Percentiles rank a stretch among this genome's conserved stretches.
phyloP scores from a whole-genome alignment of 1,284 basidiomycete species.

The Fomitopsis schrenkii region DNA sequence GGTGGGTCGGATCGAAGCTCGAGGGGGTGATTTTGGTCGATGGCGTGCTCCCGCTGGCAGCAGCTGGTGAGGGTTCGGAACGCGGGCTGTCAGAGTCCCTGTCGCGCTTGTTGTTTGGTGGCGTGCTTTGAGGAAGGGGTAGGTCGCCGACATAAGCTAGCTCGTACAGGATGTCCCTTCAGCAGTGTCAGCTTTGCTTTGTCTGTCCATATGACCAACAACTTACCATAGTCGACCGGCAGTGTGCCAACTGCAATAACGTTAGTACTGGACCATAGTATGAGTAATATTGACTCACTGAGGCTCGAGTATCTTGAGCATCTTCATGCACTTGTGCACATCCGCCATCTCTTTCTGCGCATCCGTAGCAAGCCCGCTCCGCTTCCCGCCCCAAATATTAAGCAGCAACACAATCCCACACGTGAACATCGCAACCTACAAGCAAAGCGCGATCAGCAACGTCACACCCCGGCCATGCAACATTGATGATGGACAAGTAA shows the following conservation, averaged over 20 bases:
- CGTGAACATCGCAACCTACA: slow-evolving; percentile 53
- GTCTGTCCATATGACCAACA: background rate
- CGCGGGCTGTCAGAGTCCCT: slow-evolving; percentile 46
- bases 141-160: slow-evolving; percentile 64
- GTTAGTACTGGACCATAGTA: background rate
- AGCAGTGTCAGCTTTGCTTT: background rate
- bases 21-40: background rate
- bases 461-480: background rate
- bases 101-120: slow-evolving; percentile 54
- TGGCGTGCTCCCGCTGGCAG: background rate
- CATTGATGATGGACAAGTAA: background rate
- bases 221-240: slow-evolving; percentile 42
- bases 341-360: slow-evolving; percentile 63
- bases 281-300: slow-evolving; percentile 28
- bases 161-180: slow-evolving; percentile 65
- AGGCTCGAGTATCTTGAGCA: slow-evolving; percentile 49
- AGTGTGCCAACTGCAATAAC: slow-evolving; percentile 38
- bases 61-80: slow-evolving; percentile 10
- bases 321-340: slow-evolving; percentile 67
- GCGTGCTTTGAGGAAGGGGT: slow-evolving; percentile 51
- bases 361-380: slow-evolving; percentile 50
- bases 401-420: slow-evolving; percentile 67
- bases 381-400: slow-evolving; percentile 70
- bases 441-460: background rate
- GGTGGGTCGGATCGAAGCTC: slow-evolving; percentile 12